phyloP scores from a whole-genome alignment of 768 basidiomycete species.

The Mycena metata region DNA sequence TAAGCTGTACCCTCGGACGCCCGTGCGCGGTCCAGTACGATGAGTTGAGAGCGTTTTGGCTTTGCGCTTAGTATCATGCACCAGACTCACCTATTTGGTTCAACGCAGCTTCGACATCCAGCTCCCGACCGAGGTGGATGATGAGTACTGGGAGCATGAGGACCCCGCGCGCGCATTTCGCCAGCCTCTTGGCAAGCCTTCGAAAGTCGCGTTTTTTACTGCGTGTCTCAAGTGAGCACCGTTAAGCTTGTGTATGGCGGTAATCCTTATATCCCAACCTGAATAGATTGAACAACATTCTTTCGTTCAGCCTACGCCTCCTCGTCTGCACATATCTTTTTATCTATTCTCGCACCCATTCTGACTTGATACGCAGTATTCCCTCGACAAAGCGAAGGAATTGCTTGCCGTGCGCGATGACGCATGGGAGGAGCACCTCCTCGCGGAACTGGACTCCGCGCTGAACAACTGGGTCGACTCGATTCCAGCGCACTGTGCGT shows the following conservation, averaged over 20 bases:
- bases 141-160: slow-evolving; percentile 36
- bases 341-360: background rate
- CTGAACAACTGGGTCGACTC: slow-evolving; percentile 83
- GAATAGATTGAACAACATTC: slow-evolving; percentile 46
- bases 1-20: slow-evolving; percentile 71
- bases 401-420: slow-evolving; percentile 60
- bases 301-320: slow-evolving; percentile 63
- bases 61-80: background rate
- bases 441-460: slow-evolving; percentile 81
- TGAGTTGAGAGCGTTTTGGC: slow-evolving; percentile 61
- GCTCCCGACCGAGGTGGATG: slow-evolving; percentile 48
- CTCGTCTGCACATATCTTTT: slow-evolving; percentile 55
- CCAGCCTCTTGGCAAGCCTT: slow-evolving; percentile 60
- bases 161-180: slow-evolving; percentile 52
- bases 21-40: slow-evolving; percentile 80
- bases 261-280: too few relatives aligned
- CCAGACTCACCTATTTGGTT: too few relatives aligned
- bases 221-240: slow-evolving; percentile 45
- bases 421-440: slow-evolving; percentile 73
- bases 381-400: slow-evolving; percentile 73
- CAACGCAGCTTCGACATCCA: slow-evolving; percentile 67
- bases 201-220: slow-evolving; percentile 57
- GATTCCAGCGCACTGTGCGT: slow-evolving; percentile 59
- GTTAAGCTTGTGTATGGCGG: too few relatives aligned
- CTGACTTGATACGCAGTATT: slow-evolving; percentile 58